phyloP scores from a whole-genome alignment of 257 asterid species.

The Lycium ferocissimum region DNA sequence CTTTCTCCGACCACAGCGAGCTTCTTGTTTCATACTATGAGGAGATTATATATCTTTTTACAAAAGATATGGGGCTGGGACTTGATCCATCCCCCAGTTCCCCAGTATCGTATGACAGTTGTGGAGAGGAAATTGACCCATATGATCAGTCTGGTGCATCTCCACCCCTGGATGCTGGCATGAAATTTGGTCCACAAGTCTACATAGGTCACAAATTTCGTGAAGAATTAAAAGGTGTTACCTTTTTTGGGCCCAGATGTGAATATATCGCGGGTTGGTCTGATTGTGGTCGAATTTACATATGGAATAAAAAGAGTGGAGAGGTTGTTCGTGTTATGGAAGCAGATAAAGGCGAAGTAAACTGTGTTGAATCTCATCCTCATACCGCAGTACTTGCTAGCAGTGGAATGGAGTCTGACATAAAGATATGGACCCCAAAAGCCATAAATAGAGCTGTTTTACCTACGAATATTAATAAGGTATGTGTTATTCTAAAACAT shows the following conservation, averaged over 20 bases:
- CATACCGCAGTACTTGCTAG: constrained; percentile 39
- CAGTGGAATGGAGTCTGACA: not conserved
- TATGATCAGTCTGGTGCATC: constrained; percentile 41
- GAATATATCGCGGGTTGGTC: constrained; percentile 90
- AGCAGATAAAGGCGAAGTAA: constrained; percentile 69
- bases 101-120: constrained; percentile 42
- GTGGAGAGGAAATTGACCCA: constrained; percentile 40
- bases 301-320: constrained; percentile 83
- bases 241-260: constrained; percentile 77
- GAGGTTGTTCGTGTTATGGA: constrained; percentile 82
- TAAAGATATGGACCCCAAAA: not conserved
- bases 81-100: constrained; percentile 51
- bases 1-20: constrained; percentile 85
- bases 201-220: constrained; percentile 76
- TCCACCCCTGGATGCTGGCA: constrained; percentile 33
- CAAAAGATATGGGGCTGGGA: constrained; percentile 71
- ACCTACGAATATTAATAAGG: not conserved
- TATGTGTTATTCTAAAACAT: not conserved
- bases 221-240: constrained; percentile 77
- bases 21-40: constrained; percentile 83
- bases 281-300: constrained; percentile 86
- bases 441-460: not conserved
- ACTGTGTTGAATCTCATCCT: constrained; percentile 85
- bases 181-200: constrained; percentile 58
- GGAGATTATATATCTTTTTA: constrained; percentile 75